These are phyloP conservation scores for Hypoxylon intermedium DNA, from an alignment of 495 filamentous ascomycete species.

Conservation along the genomic window DNA sequence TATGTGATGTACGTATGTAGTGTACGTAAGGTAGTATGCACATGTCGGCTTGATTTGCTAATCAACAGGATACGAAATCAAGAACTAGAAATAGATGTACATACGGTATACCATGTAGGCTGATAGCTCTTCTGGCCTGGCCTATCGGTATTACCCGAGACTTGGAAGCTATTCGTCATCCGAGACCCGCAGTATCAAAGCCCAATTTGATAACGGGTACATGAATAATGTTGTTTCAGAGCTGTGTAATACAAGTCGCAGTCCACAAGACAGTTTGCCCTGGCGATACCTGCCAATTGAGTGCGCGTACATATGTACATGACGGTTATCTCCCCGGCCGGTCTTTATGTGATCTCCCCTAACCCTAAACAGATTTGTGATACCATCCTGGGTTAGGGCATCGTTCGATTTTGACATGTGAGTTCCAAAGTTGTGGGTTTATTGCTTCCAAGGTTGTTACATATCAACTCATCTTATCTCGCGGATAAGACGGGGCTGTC, in stretches of 20 bases:
- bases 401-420: constrained; percentile 31
- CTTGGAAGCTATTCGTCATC: too few relatives aligned
- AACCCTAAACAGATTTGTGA: constrained; percentile 5
- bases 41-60: too few relatives aligned
- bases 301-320: constrained; percentile 1
- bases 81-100: too few relatives aligned
- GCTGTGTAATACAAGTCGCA: constrained; percentile 2
- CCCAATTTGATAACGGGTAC: constrained; percentile 2
- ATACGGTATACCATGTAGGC: too few relatives aligned
- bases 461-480: too few relatives aligned
- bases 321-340: constrained; percentile 1
- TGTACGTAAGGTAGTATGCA: too few relatives aligned
- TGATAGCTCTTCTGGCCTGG: too few relatives aligned
- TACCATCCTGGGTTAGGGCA: constrained; percentile 7
- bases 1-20: too few relatives aligned
- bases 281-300: constrained; percentile 26
- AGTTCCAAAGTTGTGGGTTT: too few relatives aligned
- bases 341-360: constrained; percentile 5
- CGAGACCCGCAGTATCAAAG: background rate
- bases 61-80: too few relatives aligned
- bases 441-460: too few relatives aligned
- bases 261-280: constrained; percentile 6
- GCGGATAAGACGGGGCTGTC: constrained; percentile 6
- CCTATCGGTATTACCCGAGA: too few relatives aligned
- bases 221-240: constrained; percentile 14